Percentiles rank a stretch among this genome's conserved stretches.
Evolutionary conservation across 306 rosid species (phyloP).

Genomic region (Acacia acuminata): DNA sequence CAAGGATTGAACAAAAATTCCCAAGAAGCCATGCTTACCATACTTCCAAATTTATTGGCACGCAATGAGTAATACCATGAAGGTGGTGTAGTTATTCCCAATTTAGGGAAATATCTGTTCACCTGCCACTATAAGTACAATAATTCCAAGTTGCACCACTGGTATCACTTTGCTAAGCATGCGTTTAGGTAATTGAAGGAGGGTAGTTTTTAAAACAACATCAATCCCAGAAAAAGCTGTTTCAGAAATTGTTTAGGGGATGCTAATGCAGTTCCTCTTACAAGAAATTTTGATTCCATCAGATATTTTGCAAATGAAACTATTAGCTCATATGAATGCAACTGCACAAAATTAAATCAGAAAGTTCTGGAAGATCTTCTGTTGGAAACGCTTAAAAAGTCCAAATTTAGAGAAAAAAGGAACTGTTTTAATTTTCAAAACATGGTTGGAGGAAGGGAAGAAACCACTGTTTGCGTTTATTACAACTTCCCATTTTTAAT

Average conservation of each 20-base stretch:
- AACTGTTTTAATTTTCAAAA: background rate
- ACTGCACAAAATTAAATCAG: background rate
- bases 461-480: background rate
- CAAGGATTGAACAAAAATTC: slow-evolving; percentile 67
- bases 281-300: slow-evolving; percentile 9
- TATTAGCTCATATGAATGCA: background rate
- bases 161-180: slow-evolving; percentile 67
- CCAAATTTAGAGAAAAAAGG: background rate
- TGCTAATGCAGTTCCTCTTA: slow-evolving; percentile 68
- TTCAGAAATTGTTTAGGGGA: slow-evolving; percentile 59
- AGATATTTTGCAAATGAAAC: background rate
- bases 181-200: slow-evolving; percentile 66
- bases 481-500: too few relatives aligned
- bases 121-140: slow-evolving; percentile 62
- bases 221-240: slow-evolving; percentile 62
- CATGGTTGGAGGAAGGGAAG: background rate
- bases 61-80: slow-evolving; percentile 68
- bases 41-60: slow-evolving; percentile 68
- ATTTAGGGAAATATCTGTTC: slow-evolving; percentile 71
- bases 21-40: slow-evolving; percentile 84
- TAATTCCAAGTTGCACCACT: slow-evolving; percentile 59
- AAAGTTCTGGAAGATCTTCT: background rate
- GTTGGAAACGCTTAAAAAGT: background rate
- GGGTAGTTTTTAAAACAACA: slow-evolving; percentile 65
- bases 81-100: slow-evolving; percentile 64